phyloP scores from a whole-genome alignment of 2,329 filamentous ascomycete genomes.

The Pseudogymnoascus pannorum region DNA sequence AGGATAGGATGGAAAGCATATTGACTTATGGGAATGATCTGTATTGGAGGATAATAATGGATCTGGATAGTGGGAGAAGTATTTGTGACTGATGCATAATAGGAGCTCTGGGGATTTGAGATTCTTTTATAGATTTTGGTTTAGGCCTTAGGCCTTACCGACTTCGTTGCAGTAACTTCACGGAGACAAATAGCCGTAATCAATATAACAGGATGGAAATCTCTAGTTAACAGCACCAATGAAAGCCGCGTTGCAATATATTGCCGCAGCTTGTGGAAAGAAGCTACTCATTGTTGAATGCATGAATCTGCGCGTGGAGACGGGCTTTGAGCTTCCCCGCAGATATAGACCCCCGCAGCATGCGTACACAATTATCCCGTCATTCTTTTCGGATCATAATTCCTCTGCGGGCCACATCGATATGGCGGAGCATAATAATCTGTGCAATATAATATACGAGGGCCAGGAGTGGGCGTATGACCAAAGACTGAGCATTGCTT shows the following conservation, averaged over 20 bases:
- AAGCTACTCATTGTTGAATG: background rate
- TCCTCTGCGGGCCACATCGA: background rate
- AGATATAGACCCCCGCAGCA: background rate
- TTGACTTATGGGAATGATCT: conserved; percentile 7
- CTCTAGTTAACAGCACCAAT: background rate
- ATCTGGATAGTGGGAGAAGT: background rate
- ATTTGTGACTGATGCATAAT: background rate
- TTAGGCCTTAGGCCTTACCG: background rate
- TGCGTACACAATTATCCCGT: background rate
- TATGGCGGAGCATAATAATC: background rate
- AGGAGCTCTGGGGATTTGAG: background rate
- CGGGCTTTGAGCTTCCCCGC: background rate
- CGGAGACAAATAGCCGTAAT: background rate
- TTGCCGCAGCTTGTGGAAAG: background rate
- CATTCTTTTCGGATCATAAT: background rate
- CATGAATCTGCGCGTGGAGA: background rate
- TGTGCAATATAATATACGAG: background rate
- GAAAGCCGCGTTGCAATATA: background rate
- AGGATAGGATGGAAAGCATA: conserved; percentile 18
- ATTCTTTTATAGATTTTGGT: background rate
- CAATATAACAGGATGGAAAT: background rate
- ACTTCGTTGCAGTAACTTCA: background rate
- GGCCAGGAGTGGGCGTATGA: background rate
- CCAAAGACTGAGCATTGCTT: background rate
- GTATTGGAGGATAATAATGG: background rate